A percentile compares a stretch with the other conserved stretches of the same genome.
Conservation (phyloP, 441 rosid genomes). For the Pelargonium cotyledonis region DNA sequence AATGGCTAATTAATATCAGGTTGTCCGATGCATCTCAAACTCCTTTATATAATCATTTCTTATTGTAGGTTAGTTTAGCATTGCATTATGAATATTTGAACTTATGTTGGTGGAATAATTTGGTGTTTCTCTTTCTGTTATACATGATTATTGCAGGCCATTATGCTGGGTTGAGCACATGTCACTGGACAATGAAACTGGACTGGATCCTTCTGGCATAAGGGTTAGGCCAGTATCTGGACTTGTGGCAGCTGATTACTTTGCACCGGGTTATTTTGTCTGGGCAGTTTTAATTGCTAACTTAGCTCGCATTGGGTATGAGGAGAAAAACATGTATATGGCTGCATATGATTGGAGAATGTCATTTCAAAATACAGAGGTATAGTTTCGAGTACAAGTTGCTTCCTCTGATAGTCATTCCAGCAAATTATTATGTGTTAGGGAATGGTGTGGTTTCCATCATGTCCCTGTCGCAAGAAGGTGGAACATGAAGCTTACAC, state of each 20-base stretch:
- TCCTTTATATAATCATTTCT: no score
- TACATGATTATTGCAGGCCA: constrained; percentile 62
- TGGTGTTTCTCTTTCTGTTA: no score
- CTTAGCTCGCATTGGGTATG: constrained; percentile 89
- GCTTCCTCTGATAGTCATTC: no score
- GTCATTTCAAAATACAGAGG: constrained; percentile 96
- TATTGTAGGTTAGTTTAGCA: no score
- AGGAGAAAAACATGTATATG: constrained; percentile 93
- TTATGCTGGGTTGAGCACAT: constrained; percentile 97
- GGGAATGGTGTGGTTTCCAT: no score
- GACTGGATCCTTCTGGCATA: constrained; percentile 82
- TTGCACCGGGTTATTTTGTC: constrained; percentile 92
- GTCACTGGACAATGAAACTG: constrained; percentile 93
- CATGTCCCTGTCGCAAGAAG: no score
- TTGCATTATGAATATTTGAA: no score
- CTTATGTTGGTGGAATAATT: no score
- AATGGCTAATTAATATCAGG: no score
- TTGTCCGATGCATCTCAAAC: no score
- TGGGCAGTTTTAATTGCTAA: constrained; percentile 98
- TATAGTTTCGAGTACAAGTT: constrained; percentile 18
- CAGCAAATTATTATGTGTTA: no score
- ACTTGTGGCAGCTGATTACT: constrained; percentile 96
- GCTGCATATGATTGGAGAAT: constrained; percentile 98
- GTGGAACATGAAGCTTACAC: background rate
- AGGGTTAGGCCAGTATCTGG: constrained; percentile 85